phyloP scores from a whole-genome alignment of 345 rosid species.

The Anacardium occidentale region DNA sequence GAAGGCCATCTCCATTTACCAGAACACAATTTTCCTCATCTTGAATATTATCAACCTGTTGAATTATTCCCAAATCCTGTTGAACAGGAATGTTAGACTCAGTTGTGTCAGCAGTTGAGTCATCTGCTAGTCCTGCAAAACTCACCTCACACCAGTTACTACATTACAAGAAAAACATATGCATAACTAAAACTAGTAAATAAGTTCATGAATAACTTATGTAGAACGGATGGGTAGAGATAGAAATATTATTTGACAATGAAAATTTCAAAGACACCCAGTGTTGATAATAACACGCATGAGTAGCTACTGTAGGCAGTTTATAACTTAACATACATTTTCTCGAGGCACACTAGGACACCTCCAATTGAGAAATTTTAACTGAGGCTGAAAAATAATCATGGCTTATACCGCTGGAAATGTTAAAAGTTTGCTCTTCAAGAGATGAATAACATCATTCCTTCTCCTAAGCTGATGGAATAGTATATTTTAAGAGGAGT shows the following conservation, averaged over 20 bases:
- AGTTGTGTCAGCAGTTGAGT: conserved; percentile 6
- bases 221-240: neutral
- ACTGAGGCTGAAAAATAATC: neutral
- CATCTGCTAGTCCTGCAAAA: conserved; percentile 28
- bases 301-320: neutral
- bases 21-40: conserved; percentile 70
- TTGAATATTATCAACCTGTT: conserved; percentile 28
- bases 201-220: neutral
- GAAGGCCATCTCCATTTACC: conserved; percentile 50
- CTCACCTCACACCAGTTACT: conserved; percentile 22
- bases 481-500: neutral
- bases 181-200: neutral
- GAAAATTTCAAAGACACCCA: neutral
- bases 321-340: neutral
- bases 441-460: neutral
- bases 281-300: neutral
- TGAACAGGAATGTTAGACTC: conserved; percentile 24
- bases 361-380: neutral
- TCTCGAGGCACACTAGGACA: neutral
- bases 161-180: neutral
- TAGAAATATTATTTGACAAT: neutral
- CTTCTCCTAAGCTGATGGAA: neutral
- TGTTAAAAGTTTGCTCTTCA: neutral
- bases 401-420: neutral
- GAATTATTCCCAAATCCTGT: conserved; percentile 29